Evolutionary conservation across 768 basidiomycete genomes (phyloP).

Genomic region (Butyriboletus loyo): DNA sequence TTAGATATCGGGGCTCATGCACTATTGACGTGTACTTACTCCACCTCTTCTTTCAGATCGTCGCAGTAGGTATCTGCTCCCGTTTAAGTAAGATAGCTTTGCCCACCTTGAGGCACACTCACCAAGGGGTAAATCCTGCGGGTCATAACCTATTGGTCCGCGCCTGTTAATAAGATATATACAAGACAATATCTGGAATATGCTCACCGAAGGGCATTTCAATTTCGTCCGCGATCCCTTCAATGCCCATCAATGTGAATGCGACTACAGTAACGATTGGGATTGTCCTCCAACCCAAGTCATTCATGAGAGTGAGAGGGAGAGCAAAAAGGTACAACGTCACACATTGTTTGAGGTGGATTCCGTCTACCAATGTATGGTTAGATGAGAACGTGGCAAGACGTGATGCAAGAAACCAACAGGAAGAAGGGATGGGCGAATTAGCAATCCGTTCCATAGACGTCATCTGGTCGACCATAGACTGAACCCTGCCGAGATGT

Average conservation of each 20-base stretch:
- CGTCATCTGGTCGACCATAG: constrained; percentile 82
- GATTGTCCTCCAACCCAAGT: constrained; percentile 80
- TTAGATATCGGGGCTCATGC: constrained; percentile 1
- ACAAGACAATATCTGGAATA: neutral
- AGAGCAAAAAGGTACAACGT: constrained; percentile 88
- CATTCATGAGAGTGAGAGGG: constrained; percentile 80
- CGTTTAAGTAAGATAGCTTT: constrained; percentile 1
- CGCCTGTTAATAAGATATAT: neutral
- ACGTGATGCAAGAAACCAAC: constrained; percentile 36
- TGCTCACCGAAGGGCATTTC: constrained; percentile 88
- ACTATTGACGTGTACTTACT: constrained; percentile 46
- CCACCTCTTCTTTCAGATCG: constrained; percentile 81
- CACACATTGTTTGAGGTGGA: constrained; percentile 96
- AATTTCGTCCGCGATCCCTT: constrained; percentile 93
- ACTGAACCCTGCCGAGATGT: constrained; percentile 55
- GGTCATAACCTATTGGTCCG: constrained; percentile 48
- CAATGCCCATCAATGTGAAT: constrained; percentile 92
- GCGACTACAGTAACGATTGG: constrained; percentile 85
- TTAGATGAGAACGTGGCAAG: constrained; percentile 9
- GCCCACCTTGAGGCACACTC: constrained; percentile 14
- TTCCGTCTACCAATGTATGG: constrained; percentile 53
- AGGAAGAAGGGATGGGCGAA: constrained; percentile 77
- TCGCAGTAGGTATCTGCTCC: constrained; percentile 74
- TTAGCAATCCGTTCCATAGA: constrained; percentile 90
- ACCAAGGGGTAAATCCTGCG: constrained; percentile 75